phyloP scores from a whole-genome alignment of 2,329 filamentous ascomycete genomes.

The Alternaria brassicae region DNA sequence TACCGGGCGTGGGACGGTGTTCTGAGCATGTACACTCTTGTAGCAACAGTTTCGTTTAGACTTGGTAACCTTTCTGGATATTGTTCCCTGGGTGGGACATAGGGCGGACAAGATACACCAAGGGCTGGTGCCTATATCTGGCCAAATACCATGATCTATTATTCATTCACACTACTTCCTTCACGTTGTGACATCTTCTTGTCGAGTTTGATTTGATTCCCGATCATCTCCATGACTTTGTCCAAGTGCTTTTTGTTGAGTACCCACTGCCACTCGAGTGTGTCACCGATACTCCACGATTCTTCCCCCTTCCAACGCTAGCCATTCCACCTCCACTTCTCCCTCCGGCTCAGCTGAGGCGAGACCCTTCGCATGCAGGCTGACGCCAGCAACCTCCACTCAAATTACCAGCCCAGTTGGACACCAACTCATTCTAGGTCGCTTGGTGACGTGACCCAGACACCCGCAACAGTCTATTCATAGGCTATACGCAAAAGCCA shows the following conservation, averaged over 20 bases:
- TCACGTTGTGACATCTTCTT: conserved; percentile 8
- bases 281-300: conserved; percentile 16
- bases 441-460: not conserved
- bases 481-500: not conserved
- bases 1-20: conserved; percentile 34
- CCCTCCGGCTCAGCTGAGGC: conserved; percentile 12
- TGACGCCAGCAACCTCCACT: conserved; percentile 20
- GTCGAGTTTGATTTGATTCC: not conserved
- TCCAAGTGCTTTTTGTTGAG: conserved; percentile 1
- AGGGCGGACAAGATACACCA: conserved; percentile 43
- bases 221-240: not conserved
- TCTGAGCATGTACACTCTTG: conserved; percentile 28
- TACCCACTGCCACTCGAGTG: conserved; percentile 3
- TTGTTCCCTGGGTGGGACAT: conserved; percentile 16
- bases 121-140: conserved; percentile 46
- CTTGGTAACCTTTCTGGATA: conserved; percentile 31
- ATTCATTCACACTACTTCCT: conserved; percentile 18
- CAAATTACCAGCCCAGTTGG: not conserved
- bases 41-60: conserved; percentile 29
- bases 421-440: not conserved
- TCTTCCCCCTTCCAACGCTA: conserved; percentile 13
- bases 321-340: conserved; percentile 8
- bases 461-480: conserved; percentile 5
- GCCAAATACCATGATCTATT: conserved; percentile 34
- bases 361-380: conserved; percentile 24